Percentiles rank a stretch among this genome's conserved stretches.
phyloP scores from a whole-genome alignment of 192 early-diverging fungal genomes.

The Podila clonocystis region DNA sequence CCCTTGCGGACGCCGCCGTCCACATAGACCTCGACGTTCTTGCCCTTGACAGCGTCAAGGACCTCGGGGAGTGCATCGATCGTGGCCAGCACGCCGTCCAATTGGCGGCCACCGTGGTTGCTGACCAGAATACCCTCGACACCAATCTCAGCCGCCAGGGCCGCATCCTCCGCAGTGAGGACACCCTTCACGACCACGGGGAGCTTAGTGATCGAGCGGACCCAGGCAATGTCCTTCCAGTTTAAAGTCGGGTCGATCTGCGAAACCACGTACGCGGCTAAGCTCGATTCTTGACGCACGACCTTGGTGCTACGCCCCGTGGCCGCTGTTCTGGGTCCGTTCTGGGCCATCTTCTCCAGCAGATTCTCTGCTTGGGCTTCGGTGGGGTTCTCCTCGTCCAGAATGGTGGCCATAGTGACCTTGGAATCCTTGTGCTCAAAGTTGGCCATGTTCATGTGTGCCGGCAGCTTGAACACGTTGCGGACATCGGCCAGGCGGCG shows the following conservation, averaged over 20 bases:
- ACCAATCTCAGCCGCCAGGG: constrained; percentile 80
- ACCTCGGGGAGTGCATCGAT: constrained; percentile 90
- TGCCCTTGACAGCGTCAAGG: constrained; percentile 72
- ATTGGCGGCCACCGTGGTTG: constrained; percentile 97
- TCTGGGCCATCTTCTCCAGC: constrained; percentile 58
- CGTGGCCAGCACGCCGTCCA: constrained; percentile 82
- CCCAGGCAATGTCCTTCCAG: constrained; percentile 93
- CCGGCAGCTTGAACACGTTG: constrained; percentile 72
- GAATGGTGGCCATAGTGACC: constrained; percentile 50
- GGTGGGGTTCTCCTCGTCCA: constrained; percentile 22
- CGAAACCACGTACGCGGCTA: constrained; percentile 63
- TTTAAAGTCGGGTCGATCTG: constrained; percentile 88
- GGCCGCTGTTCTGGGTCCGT: constrained; percentile 65
- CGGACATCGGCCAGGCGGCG: constrained; percentile 86
- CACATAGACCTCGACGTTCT: constrained; percentile 86
- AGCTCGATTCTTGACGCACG: constrained; percentile 38
- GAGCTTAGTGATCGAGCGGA: constrained; percentile 82
- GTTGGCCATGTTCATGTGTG: constrained; percentile 72
- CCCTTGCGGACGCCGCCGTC: constrained; percentile 96
- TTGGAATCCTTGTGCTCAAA: constrained; percentile 59
- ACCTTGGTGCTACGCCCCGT: constrained; percentile 2
- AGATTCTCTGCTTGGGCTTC: constrained; percentile 47
- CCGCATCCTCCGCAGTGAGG: constrained; percentile 90
- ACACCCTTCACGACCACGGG: constrained; percentile 96
- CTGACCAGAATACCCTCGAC: constrained; percentile 89